Percentiles rank a stretch among this genome's conserved stretches.
These are phyloP conservation scores for Phytophthora meadii DNA, from an alignment of 352 stramenopile species.

Conservation along the genomic window DNA sequence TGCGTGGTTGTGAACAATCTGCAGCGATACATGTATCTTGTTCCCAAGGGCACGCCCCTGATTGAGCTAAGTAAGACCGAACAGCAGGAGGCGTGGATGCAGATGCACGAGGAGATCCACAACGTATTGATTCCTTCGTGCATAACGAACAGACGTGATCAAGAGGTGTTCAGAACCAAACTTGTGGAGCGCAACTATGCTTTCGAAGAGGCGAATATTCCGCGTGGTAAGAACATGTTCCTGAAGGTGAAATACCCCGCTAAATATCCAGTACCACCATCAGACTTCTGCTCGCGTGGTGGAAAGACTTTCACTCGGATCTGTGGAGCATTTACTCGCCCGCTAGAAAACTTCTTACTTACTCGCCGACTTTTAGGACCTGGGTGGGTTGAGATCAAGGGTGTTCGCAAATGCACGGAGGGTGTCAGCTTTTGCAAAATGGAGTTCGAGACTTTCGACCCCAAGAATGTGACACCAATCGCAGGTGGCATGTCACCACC, in stretches of 20 bases:
- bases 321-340: constrained; percentile 93
- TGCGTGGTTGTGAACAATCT: constrained; percentile 97
- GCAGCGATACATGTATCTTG: constrained; percentile 96
- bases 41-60: constrained; percentile 55
- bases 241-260: constrained; percentile 98
- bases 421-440: constrained; percentile 93
- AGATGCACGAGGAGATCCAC: constrained; percentile 90
- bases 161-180: constrained; percentile 94
- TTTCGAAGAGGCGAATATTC: constrained; percentile 97
- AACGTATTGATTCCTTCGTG: constrained; percentile 91
- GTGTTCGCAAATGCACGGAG: constrained; percentile 75
- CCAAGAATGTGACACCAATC: constrained; percentile 91
- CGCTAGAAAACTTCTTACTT: constrained; percentile 98
- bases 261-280: constrained; percentile 88
- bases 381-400: constrained; percentile 96
- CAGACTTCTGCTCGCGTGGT: constrained; percentile 87
- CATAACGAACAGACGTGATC: constrained; percentile 75
- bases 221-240: constrained; percentile 95
- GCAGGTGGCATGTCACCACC: constrained; percentile 78
- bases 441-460: constrained; percentile 93
- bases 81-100: constrained; percentile 86
- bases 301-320: constrained; percentile 95
- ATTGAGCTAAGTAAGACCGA: constrained; percentile 93
- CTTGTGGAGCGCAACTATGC: constrained; percentile 97
- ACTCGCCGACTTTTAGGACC: constrained; percentile 98